Evolutionary conservation across 1,139 yeast species (phyloP).

Genomic region (Geotrichum phurueaensis): DNA sequence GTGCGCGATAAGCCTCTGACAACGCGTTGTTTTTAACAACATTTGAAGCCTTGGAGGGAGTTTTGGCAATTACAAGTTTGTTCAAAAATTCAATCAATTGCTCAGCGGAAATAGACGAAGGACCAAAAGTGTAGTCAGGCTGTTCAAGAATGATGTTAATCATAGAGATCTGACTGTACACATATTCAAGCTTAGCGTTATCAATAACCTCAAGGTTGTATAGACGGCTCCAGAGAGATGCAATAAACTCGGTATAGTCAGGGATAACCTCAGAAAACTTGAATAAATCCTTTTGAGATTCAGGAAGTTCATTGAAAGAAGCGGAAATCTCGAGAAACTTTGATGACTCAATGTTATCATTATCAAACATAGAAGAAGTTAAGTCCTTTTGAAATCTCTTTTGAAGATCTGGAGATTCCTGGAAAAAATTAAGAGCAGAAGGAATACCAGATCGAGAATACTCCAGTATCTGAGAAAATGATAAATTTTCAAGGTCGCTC

Average conservation of each 20-base stretch:
- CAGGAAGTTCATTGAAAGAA: slow-evolving; percentile 4
- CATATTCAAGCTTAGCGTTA: slow-evolving; percentile 4
- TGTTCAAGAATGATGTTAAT: slow-evolving; percentile 8
- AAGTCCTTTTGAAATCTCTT: neutral
- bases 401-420: neutral
- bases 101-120: slow-evolving; percentile 1
- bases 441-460: slow-evolving; percentile 6
- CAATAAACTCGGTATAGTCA: neutral
- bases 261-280: slow-evolving; percentile 3
- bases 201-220: neutral
- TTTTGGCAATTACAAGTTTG: slow-evolving; percentile 9
- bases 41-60: slow-evolving; percentile 8
- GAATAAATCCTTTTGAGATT: slow-evolving; percentile 1
- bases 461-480: slow-evolving; percentile 3
- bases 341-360: neutral
- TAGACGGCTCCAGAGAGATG: slow-evolving; percentile 2
- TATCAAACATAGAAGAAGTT: neutral
- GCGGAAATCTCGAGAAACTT: neutral
- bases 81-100: slow-evolving; percentile 4
- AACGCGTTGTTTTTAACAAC: slow-evolving; percentile 12
- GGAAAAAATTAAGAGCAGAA: slow-evolving; percentile 1
- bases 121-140: slow-evolving; percentile 39
- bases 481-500: neutral
- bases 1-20: slow-evolving; percentile 8
- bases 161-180: slow-evolving; percentile 8